Evolutionary conservation across 768 basidiomycete genomes (phyloP).

Genomic region (Artomyces pyxidatus): DNA sequence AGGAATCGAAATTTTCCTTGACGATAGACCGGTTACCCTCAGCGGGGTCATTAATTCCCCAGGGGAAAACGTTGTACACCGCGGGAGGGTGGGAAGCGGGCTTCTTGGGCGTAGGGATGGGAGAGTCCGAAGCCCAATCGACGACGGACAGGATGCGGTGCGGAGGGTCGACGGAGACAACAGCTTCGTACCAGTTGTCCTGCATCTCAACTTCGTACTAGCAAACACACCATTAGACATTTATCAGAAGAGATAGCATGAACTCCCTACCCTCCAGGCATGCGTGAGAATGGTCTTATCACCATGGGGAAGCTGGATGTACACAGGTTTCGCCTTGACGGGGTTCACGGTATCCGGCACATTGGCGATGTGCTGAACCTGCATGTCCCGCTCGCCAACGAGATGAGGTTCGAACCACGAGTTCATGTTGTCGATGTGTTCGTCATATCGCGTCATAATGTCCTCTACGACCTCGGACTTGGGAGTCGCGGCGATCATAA

Average conservation of each 20-base stretch:
- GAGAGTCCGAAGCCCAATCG: conserved; percentile 88
- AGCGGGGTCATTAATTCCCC: conserved; percentile 81
- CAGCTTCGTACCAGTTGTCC: conserved; percentile 94
- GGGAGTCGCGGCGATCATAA: conserved; percentile 72
- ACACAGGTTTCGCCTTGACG: conserved; percentile 73
- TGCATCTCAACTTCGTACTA: conserved; percentile 89
- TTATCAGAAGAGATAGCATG: background rate
- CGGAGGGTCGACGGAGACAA: conserved; percentile 66
- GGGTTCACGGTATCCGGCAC: conserved; percentile 76
- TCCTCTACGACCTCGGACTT: conserved; percentile 37
- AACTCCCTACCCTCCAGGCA: conserved; percentile 66
- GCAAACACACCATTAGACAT: background rate
- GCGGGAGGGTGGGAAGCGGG: conserved; percentile 23
- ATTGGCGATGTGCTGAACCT: conserved; percentile 40
- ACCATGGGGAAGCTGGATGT: conserved; percentile 72
- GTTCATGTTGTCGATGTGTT: conserved; percentile 43
- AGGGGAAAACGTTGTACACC: conserved; percentile 63
- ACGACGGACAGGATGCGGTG: conserved; percentile 82
- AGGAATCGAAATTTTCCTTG: conserved; percentile 63
- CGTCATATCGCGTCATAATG: conserved; percentile 41
- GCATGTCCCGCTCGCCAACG: conserved; percentile 35
- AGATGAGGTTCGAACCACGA: conserved; percentile 34
- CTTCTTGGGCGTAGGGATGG: conserved; percentile 28
- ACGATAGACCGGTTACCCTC: conserved; percentile 53
- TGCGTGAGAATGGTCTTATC: conserved; percentile 54